Evolutionary conservation across 179 eudicot species (phyloP), one percentile per base, ranked within the genome.

Genomic region (Heliamphora pulchella): DNA sequence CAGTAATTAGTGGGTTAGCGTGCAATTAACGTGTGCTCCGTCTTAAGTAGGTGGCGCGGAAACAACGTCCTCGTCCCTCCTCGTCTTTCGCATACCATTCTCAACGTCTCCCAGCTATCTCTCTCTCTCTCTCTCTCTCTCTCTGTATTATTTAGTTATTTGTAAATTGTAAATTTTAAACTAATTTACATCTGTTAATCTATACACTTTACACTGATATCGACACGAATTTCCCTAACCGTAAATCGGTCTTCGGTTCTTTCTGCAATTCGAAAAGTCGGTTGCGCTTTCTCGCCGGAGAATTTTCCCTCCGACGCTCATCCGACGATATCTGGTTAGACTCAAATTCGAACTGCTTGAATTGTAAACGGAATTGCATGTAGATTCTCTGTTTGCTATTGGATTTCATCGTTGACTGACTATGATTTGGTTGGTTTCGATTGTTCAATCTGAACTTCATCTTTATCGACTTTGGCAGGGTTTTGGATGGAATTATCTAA

Each of bases 21-120:
- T 69, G 74, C 22, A 69, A 69, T 17, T 69, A 69, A 69, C 6
- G 18, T 8, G 20, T 46, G 53, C 74, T 46, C 43, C 31, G 2
- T 46, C 14, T 14, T 46, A 43, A 10, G 74, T 70, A 44, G 51
- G 74, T 47, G 74, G 74, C 74, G 74, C 74, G 74, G 44, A 70
- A 70, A 47, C 74, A 70, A 70, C 74, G 53, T 48, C 53, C 54
- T 70, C 74, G 8, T 69, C 73, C 17, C 3, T 70, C 74, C 20
- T 70, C 31, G 53, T 10, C 51, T 46, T 69, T 51, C 44, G 53
- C 22, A 69, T 43, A 46, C 53, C 74, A 6, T 69, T 69, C 74
- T 69, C 54, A 69, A 13, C 74, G 46, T 41, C 74, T 41, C 41
- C 74, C 53, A 2, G 6, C 10, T 54, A 4, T 41, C 71, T 43